Base-by-base conservation (phyloP, 495 filamentous ascomycete genomes). In the Amphirosellinia nigrospora region DNA sequence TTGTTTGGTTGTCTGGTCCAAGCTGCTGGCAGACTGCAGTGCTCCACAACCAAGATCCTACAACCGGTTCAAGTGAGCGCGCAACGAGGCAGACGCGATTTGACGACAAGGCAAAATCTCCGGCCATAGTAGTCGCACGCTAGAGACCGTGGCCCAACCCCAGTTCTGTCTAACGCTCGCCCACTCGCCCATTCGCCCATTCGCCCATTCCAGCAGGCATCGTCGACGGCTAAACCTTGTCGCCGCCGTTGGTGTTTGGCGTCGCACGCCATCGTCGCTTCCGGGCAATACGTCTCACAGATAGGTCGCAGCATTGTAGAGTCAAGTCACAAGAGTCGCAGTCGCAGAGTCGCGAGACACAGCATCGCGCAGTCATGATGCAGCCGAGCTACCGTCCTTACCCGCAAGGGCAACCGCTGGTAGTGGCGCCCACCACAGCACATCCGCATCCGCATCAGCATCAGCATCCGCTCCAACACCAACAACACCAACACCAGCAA, bases 321-420 rank as follows among this genome's bases (percentile, higher is more conserved):
- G 56, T 23, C 38, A 72, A n/a, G n/a, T n/a, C n/a, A n/a, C n/a
- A n/a, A n/a, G n/a, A n/a, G n/a, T n/a, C 48, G 34, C 11, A 23
- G 67, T 10, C 32, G 34, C 38, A 43, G 50, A 66, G 48, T 43
- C 39, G 21, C 59, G 36, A n/a, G 8, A 19, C 68, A 70, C 45
- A 58, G 55, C 55, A 58, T 58, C 55, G 19, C 32, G 55, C 55
- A 46, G 70, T 72, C 72, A 81, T 68, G 74, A 86, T 86, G 83
- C 83, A 86, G 77, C 72, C 77, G 56, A 77, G 82, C 69, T 86
- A 81, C 74, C 83, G 83, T 53, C 75, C 79, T 56, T 85, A 85
- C 75, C 78, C 79, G 67, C 79, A 79, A 72, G 81, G 80, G 70
- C 81, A 83, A 68, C 72, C 50, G 46, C 23, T 69, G 68, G 59